Conservation (phyloP, 139 green algal genomes). For the Nannochloris sp. region DNA sequence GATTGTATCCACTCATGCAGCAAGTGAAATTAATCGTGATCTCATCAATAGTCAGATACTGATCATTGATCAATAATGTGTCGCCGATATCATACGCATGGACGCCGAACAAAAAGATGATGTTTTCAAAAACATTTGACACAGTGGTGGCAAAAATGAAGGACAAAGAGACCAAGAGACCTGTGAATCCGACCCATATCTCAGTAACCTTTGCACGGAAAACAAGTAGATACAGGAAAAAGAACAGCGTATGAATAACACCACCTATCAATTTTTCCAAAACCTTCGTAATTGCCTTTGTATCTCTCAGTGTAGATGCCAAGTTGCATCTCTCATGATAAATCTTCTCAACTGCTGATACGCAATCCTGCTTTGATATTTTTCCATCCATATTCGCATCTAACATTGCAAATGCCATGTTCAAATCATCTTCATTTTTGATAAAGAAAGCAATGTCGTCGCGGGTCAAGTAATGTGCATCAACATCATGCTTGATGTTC, state of each 20-base stretch:
- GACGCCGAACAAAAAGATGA: conserved; percentile 63
- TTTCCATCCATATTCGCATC: conserved; percentile 43
- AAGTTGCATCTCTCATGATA: conserved; percentile 58
- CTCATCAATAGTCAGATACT: conserved; percentile 10
- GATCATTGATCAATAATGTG: conserved; percentile 21
- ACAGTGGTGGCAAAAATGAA: conserved; percentile 57
- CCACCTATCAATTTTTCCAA: conserved; percentile 56
- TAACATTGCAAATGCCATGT: conserved; percentile 44
- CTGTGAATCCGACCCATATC: background rate
- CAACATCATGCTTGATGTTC: conserved; percentile 44
- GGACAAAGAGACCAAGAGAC: background rate
- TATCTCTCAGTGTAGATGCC: conserved; percentile 63
- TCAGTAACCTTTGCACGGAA: background rate
- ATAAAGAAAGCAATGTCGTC: conserved; percentile 51
- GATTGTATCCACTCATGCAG: background rate
- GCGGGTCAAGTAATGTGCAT: conserved; percentile 29
- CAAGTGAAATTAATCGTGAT: conserved; percentile 9
- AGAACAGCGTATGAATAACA: conserved; percentile 18
- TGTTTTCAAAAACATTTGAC: conserved; percentile 43
- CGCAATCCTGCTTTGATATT: conserved; percentile 26
- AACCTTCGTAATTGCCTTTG: background rate
- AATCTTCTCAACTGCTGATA: conserved; percentile 8
- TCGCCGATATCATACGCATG: conserved; percentile 70
- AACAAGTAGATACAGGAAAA: background rate
- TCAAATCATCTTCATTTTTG: conserved; percentile 25